Evolutionary conservation across 768 basidiomycete species (phyloP).

Genomic region (Termitomyces sp.): DNA sequence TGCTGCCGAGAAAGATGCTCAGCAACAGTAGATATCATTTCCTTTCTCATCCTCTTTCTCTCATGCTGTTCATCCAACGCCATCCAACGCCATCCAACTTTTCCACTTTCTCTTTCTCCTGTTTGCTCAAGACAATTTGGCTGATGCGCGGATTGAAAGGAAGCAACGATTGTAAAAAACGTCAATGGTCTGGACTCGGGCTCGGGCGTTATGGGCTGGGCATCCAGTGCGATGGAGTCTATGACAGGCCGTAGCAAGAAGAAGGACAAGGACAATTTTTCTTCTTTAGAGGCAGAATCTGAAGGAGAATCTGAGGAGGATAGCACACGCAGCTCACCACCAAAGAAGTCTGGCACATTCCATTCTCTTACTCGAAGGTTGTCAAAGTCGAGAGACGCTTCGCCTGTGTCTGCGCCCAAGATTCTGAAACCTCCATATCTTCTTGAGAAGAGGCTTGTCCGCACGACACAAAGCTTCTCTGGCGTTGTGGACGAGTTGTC

Average conservation of each 20-base stretch:
- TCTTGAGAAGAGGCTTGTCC: slow-evolving; percentile 49
- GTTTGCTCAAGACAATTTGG: slow-evolving; percentile 2
- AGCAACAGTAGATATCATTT: slow-evolving; percentile 15
- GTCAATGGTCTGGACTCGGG: neutral
- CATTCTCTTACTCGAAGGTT: too few species aligned
- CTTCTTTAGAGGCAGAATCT: slow-evolving; percentile 39
- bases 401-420: too few species aligned
- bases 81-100: neutral
- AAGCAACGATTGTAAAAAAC: slow-evolving; percentile 13
- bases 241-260: slow-evolving; percentile 50
- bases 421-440: slow-evolving; percentile 47
- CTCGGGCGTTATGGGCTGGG: slow-evolving; percentile 62
- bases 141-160: slow-evolving; percentile 11
- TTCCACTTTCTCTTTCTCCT: slow-evolving; percentile 1
- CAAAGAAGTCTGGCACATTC: too few species aligned
- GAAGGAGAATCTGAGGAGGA: slow-evolving; percentile 25
- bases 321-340: slow-evolving; percentile 7
- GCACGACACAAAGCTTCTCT: slow-evolving; percentile 70
- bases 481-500: slow-evolving; percentile 75
- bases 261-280: slow-evolving; percentile 52
- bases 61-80: neutral
- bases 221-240: slow-evolving; percentile 57
- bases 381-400: too few species aligned
- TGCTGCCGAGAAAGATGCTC: slow-evolving; percentile 69
- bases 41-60: neutral